These are phyloP conservation scores for Begonia masoniana DNA, from an alignment of 306 rosid genomes.

Conservation along the genomic window DNA sequence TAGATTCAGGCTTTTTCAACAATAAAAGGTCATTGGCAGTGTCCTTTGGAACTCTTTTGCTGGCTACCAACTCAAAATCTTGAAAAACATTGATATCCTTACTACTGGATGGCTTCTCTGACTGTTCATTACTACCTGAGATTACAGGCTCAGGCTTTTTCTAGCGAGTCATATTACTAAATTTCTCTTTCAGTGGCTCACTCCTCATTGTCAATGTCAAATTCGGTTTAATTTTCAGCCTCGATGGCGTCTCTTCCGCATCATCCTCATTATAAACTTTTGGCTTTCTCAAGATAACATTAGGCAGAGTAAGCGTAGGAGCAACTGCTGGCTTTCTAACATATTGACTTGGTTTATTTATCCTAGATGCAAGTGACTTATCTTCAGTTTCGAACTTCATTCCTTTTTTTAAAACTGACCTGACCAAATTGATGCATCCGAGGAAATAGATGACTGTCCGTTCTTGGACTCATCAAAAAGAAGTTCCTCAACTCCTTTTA, in stretches of 20 bases:
- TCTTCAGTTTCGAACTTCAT: conserved; percentile 23
- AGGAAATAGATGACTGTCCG: conserved; percentile 23
- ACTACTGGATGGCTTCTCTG: conserved; percentile 19
- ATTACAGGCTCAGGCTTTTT: conserved; percentile 53
- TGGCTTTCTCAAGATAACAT: conserved; percentile 81
- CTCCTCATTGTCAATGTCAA: conserved; percentile 41
- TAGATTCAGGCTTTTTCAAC: conserved; percentile 36
- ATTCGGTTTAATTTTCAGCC: conserved; percentile 62
- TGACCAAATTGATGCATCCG: conserved; percentile 48
- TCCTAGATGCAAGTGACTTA: conserved; percentile 23
- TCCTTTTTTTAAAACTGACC: conserved; percentile 64
- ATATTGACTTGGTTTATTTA: conserved; percentile 30
- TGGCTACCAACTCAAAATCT: conserved; percentile 17
- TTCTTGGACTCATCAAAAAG: conserved; percentile 41
- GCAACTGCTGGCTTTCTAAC: conserved; percentile 23
- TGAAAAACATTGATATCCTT: conserved; percentile 16
- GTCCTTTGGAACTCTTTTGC: conserved; percentile 23
- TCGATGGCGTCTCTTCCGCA: conserved; percentile 22
- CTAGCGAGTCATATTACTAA: conserved; percentile 70
- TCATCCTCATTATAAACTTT: conserved; percentile 31
- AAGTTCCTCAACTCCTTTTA: conserved; percentile 47
- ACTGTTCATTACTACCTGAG: conserved; percentile 13
- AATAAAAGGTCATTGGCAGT: conserved; percentile 25
- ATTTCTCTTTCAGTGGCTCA: conserved; percentile 36
- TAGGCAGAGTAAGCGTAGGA: conserved; percentile 41